Base-by-base conservation (phyloP, 2,329 filamentous ascomycete species). In the Fusarium solani-melongenae region DNA sequence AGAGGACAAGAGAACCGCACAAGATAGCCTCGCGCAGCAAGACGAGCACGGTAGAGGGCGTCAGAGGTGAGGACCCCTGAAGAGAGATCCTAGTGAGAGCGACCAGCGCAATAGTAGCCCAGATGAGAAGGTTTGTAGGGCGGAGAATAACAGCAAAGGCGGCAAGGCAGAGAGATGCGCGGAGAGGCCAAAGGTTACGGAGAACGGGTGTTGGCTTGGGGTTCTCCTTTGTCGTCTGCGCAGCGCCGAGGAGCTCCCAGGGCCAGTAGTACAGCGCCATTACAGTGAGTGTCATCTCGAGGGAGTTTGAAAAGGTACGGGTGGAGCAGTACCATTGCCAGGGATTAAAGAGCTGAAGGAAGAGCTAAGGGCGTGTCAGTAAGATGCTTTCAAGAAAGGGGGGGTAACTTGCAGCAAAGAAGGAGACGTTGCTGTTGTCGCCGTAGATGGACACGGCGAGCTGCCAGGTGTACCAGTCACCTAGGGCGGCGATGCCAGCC, bases 321-420 rank as follows among this genome's bases (percentile, higher is more conserved):
- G 95, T 96, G 2, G 95, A 96, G 83, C 93, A 96, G 83, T 96
- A 98, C 94, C 94, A 98, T 81, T 98, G 94, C 95, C 96, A 99
- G 8, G 96, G 81, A 62, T 76, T 83, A 64, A 81, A 78, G 29
- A 83, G 76, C 39, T 83, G 79, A 34, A 84, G 79, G 64, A 83
- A 79, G 17, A 84, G 79, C 82, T 84, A 58, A 20, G 2, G 11
- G 24, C 1, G 6, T 4, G 31, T 36, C 2, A 36, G 33, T 20
- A 31, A 38, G 29, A 36, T 67, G 8, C n/a, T 15, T 6, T 31
- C 4, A 49, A 22, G 4, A 8, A 29, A 49, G 14, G 15, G 11
- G 7, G n/a, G 33, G 17, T 41, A 33, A 66, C 91, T 79, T 88
- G 96, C 94, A 76, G 93, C 89, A 72, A 92, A 90, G 85, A 90